These are phyloP conservation scores for Metschnikowia lochheadii DNA, from an alignment of 805 yeast genomes.

Conservation along the genomic window DNA sequence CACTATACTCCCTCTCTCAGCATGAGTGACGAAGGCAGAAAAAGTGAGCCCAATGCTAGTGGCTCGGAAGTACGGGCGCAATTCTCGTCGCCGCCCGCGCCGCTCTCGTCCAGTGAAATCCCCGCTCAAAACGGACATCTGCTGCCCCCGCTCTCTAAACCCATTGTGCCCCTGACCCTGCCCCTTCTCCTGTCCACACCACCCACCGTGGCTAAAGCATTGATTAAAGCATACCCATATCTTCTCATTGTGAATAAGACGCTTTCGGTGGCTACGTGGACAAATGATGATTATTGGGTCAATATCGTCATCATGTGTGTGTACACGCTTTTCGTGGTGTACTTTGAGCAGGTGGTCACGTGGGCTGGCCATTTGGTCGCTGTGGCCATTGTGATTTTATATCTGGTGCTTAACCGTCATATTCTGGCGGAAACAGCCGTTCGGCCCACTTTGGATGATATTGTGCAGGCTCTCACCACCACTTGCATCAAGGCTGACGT, in stretches of 20 bases:
- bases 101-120: neutral
- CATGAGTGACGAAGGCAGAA: conserved; percentile 14
- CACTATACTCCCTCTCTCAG: neutral
- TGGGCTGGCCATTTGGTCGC: conserved; percentile 78
- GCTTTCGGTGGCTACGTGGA: conserved; percentile 82
- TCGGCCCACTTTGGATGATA: conserved; percentile 83
- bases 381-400: conserved; percentile 56
- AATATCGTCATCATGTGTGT: conserved; percentile 57
- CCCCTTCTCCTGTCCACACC: conserved; percentile 88
- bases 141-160: neutral
- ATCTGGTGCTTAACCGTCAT: conserved; percentile 53
- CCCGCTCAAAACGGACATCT: neutral
- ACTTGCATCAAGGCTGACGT: conserved; percentile 74
- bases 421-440: conserved; percentile 56
- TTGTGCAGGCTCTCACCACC: conserved; percentile 69
- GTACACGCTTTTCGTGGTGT: conserved; percentile 59
- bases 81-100: conserved; percentile 16
- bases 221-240: conserved; percentile 82
- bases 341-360: conserved; percentile 72
- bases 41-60: conserved; percentile 12
- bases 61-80: conserved; percentile 27
- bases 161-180: conserved; percentile 52
- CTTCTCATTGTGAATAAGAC: conserved; percentile 65
- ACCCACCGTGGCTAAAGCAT: conserved; percentile 80
- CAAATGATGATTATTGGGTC: conserved; percentile 77